Evolutionary conservation across 2,329 filamentous ascomycete species (phyloP), one percentile per base, ranked within the genome.

Genomic region (Calonectria crousiana): DNA sequence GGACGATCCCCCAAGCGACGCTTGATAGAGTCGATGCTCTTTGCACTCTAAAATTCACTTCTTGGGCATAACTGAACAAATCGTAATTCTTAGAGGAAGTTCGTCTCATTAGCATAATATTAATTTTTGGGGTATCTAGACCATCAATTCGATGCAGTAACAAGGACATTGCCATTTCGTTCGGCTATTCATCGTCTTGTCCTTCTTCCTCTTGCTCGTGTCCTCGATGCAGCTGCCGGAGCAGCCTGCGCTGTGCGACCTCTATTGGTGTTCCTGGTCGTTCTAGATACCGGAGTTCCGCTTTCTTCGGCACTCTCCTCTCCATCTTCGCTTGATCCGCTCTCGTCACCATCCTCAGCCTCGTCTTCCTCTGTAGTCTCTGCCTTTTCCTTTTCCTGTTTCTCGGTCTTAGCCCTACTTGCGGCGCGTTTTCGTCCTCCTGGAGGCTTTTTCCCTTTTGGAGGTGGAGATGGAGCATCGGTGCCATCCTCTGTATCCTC

Each of bases 401-500:
- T 83, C 64, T 83, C 81, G 8, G 82, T 78, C 78, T 87, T 87
- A 16, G 84, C 86, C 67, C 87, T 86, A 30, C 85, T 86, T 16
- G 84, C 84, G 0, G 84, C 85, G 60, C 87, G 85, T 78, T 88
- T 87, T 75, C 86, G 84, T 73, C 87, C 84, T 72, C 87, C 81
- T 1, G 84, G 82, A n/a, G 85, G 84, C 72, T 88, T 85, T 13
- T 85, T 86, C 26, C 85, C 82, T 78, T 84, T 87, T 23, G 77
- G 70, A 6, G 76, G 77, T 6, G 84, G 83, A 68, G 86, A 84
- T 56, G 80, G 77, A 49, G 84, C 79, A 75, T 87, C 87, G 68
- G 87, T 84, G 76, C 84, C 82, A 67, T 89, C 85, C 78, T 88
- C 84, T 16, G 86, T 89, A 69, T 88, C 89, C 14, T 89, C 88